Percentiles rank a stretch among this genome's conserved stretches.
Conservation (phyloP, 148 eudicot genomes). For the Gaultheria prostrata region DNA sequence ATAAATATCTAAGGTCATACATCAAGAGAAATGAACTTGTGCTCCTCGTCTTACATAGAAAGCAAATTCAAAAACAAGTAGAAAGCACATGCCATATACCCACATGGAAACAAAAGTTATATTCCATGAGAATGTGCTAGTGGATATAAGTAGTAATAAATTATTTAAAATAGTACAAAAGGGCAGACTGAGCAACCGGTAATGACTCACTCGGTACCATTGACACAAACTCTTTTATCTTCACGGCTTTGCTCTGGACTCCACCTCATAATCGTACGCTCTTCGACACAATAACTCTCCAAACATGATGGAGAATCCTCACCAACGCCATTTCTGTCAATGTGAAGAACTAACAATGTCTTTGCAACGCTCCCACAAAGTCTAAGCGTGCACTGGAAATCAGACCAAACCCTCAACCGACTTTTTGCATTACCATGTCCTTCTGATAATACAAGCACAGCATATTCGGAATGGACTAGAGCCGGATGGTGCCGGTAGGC, state of each 20-base stretch:
- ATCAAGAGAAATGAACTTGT: too few relatives aligned
- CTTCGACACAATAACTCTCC: constrained; percentile 40
- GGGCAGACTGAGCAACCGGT: not conserved
- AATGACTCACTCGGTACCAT: not conserved
- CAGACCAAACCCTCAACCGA: constrained; percentile 69
- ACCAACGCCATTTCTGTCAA: constrained; percentile 22
- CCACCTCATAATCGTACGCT: constrained; percentile 58
- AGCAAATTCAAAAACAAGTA: not conserved
- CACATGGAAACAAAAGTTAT: not conserved
- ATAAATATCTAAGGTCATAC: not conserved
- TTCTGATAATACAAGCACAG: constrained; percentile 51
- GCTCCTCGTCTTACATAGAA: too few relatives aligned
- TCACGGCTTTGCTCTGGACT: constrained; percentile 62
- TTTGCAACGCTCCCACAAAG: constrained; percentile 83
- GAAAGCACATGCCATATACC: not conserved
- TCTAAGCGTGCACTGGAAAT: constrained; percentile 62
- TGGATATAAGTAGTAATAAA: not conserved
- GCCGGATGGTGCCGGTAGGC: constrained; percentile 83
- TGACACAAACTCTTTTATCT: constrained; percentile 13
- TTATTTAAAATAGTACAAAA: not conserved
- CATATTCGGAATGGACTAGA: constrained; percentile 74
- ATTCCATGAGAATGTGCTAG: not conserved
- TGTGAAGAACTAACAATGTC: constrained; percentile 54
- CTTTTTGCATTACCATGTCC: constrained; percentile 21
- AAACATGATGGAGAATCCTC: constrained; percentile 38